Conservation (phyloP, 139 green algal genomes). For the Chlamydomonas incerta region DNA sequence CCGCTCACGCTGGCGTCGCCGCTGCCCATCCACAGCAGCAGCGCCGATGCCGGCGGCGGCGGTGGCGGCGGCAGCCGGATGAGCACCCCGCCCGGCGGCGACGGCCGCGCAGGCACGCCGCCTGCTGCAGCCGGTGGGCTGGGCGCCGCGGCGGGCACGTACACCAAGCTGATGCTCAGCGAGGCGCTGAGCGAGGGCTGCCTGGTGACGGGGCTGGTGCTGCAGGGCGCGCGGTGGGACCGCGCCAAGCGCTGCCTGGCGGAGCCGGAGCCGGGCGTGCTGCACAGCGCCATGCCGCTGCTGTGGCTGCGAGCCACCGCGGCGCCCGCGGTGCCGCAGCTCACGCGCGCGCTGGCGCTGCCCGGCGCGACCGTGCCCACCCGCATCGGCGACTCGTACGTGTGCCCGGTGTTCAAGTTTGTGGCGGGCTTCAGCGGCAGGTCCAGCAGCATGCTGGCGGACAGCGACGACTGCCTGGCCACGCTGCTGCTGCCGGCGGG, state of each 20-base stretch:
- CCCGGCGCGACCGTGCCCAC: not conserved
- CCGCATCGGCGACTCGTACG: slow-evolving; percentile 25
- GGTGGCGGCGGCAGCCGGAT: too few relatives aligned
- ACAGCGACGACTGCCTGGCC: slow-evolving; percentile 54
- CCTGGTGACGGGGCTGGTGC: slow-evolving; percentile 35
- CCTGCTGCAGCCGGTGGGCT: not conserved
- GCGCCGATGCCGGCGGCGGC: too few relatives aligned
- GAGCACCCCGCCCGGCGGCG: too few relatives aligned
- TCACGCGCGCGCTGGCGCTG: slow-evolving; percentile 24
- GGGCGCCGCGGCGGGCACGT: too few relatives aligned
- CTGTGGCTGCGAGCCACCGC: slow-evolving; percentile 51
- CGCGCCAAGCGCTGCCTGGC: not conserved
- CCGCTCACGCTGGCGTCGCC: not conserved
- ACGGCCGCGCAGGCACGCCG: too few relatives aligned
- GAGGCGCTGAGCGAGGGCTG: slow-evolving; percentile 34
- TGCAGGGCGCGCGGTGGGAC: slow-evolving; percentile 50
- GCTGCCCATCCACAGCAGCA: too few relatives aligned
- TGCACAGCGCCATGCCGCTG: slow-evolving; percentile 54
- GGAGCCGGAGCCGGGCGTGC: slow-evolving; percentile 17
- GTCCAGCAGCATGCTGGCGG: slow-evolving; percentile 4
- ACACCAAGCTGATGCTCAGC: too few relatives aligned
- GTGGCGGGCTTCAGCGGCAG: slow-evolving; percentile 5
- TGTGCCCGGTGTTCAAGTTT: slow-evolving; percentile 54
- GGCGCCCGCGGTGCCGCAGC: slow-evolving; percentile 23
- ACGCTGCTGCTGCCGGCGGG: slow-evolving; percentile 46